Evolutionary conservation across 768 basidiomycete species (phyloP), one percentile per base, ranked within the genome.

Genomic region (Nidularia pulvinata): DNA sequence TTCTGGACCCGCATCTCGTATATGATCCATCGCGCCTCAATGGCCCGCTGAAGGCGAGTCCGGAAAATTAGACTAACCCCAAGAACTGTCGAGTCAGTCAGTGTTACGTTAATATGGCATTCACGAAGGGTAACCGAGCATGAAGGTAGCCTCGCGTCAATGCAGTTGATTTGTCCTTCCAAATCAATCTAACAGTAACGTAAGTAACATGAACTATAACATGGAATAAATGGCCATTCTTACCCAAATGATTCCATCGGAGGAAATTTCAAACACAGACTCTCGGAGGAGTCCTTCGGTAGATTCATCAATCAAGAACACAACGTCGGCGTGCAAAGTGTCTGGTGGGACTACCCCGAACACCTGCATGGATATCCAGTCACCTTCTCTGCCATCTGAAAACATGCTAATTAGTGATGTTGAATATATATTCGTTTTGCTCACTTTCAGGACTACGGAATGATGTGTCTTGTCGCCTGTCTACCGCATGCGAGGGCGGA

Each of bases 401-500:
- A 43, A 30, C 13, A 42, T 11, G 34, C 25, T 7, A 53, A 34
- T 13, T 14, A 7, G 13, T 13, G 7, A 11, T 14, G 7, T 30
- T 33, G 13, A 13, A 14, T 7, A 49, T 11, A 22, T 33, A 25
- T 14, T 46, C 16, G 19, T 36, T 44, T 46, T 9, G 65, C 79
- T 51, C 58, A 84, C 86, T 60, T 54, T 66, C 56, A 33, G 69
- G 60, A 61, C 83, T 84, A 34, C 70, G 71, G 59, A 88, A 88
- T 1, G 65, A 73, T 33, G 83, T 85, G 7, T 65, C 64, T 3
- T 62, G 57, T n/a, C 71, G 60, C 6, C 78, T 76, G 67, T 88
- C 85, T 4, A 86, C 85, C 3, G 83, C 85, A 61, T 70, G 67
- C 10, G 81, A 83, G 25, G 76, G 73, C 30, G 84, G 67, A 63